Conservation (phyloP, 352 stramenopile genomes). For the Ophiocytium majus region DNA sequence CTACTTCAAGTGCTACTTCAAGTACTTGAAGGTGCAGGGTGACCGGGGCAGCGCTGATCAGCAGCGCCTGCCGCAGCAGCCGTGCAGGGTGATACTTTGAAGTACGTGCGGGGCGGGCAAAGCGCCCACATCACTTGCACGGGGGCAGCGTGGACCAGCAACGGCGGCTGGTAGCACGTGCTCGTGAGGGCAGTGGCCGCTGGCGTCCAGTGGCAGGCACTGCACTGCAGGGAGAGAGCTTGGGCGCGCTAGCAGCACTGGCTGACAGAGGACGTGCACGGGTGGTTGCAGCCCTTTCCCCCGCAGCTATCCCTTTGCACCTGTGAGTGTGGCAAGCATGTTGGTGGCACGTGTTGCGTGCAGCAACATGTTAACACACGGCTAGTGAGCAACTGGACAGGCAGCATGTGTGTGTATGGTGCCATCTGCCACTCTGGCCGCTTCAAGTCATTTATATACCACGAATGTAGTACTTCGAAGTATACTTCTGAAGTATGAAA, state of each 20-base stretch:
- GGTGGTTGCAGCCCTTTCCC: constrained; percentile 28
- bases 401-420: neutral
- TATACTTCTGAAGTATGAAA: neutral
- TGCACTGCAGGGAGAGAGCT: no score
- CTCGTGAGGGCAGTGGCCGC: no score
- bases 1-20: no score
- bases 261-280: constrained; percentile 33
- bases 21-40: no score
- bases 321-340: neutral
- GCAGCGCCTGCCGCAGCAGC: no score
- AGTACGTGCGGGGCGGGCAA: no score
- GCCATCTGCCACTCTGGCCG: neutral
- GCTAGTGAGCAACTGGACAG: neutral
- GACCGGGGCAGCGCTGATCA: no score
- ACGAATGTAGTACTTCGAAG: neutral
- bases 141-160: no score
- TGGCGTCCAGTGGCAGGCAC: no score
- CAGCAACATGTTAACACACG: neutral
- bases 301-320: constrained; percentile 38
- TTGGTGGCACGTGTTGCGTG: neutral
- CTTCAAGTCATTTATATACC: neutral
- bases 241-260: constrained; percentile 24
- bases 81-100: no score
- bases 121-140: no score
- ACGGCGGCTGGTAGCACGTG: no score